Evolutionary conservation across 1,139 yeast species (phyloP).

Genomic region (Debaryomyces subglobosus): DNA sequence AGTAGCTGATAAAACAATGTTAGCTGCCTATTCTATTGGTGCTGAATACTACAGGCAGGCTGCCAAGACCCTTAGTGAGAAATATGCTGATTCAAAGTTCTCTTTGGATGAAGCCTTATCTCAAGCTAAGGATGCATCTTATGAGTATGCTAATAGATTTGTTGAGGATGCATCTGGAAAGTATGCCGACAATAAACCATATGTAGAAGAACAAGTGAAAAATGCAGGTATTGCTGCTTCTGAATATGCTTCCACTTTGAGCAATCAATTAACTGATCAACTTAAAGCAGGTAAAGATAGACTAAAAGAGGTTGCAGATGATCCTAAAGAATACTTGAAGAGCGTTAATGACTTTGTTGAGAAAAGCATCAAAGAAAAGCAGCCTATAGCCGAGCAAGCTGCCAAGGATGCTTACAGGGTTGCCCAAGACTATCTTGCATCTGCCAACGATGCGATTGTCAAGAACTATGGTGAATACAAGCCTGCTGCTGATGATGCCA

Average conservation of each 20-base stretch:
- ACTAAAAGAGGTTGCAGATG: constrained; percentile 22
- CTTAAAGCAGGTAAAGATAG: constrained; percentile 16
- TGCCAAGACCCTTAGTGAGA: constrained; percentile 28
- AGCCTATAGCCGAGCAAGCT: constrained; percentile 11
- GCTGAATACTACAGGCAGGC: constrained; percentile 48
- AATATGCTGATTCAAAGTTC: constrained; percentile 22
- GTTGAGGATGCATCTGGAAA: constrained; percentile 17
- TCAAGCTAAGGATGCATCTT: constrained; percentile 25
- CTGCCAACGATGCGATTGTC: constrained; percentile 10
- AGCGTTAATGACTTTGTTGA: constrained; percentile 15
- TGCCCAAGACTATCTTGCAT: constrained; percentile 9
- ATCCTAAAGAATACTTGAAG: constrained; percentile 18
- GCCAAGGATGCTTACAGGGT: constrained; percentile 11
- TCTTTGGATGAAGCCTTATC: constrained; percentile 26
- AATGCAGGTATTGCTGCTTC: constrained; percentile 23
- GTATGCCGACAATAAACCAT: constrained; percentile 15
- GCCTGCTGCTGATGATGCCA: constrained; percentile 11
- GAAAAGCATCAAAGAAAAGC: background rate
- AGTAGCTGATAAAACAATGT: constrained; percentile 26
- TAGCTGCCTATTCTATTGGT: constrained; percentile 26
- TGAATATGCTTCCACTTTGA: constrained; percentile 14
- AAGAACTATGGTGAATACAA: constrained; percentile 15
- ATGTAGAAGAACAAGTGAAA: constrained; percentile 13
- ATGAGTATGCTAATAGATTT: constrained; percentile 22
- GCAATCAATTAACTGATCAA: constrained; percentile 9